These are phyloP conservation scores for Serendipita indica DNA, from an alignment of 768 basidiomycete genomes.

Conservation along the genomic window DNA sequence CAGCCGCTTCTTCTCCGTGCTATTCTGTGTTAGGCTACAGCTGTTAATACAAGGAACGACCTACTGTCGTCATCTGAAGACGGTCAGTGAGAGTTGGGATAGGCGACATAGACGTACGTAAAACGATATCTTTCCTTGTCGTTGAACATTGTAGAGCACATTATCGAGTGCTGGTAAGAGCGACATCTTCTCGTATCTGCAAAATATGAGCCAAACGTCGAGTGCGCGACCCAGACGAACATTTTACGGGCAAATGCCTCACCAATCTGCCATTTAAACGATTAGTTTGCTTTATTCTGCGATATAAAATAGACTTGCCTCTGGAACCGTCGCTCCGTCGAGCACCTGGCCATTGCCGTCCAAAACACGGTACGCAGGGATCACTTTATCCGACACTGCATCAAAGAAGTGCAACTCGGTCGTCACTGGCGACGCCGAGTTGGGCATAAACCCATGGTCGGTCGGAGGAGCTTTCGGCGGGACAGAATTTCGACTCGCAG, in stretches of 20 bases:
- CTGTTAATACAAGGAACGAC: slow-evolving; percentile 20
- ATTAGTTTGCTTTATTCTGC: neutral
- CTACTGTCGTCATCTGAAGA: slow-evolving; percentile 63
- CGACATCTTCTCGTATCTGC: slow-evolving; percentile 63
- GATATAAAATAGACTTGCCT: slow-evolving; percentile 31
- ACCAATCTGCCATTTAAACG: slow-evolving; percentile 38
- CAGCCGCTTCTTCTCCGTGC: slow-evolving; percentile 84
- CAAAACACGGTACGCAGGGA: slow-evolving; percentile 76
- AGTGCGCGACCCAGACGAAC: slow-evolving; percentile 21
- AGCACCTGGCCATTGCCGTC: slow-evolving; percentile 65
- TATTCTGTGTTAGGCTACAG: slow-evolving; percentile 21
- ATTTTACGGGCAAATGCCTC: slow-evolving; percentile 49
- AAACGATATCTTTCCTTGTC: slow-evolving; percentile 86
- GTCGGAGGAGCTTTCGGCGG: neutral
- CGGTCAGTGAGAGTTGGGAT: neutral
- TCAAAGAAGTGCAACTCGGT: slow-evolving; percentile 67
- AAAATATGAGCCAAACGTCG: neutral
- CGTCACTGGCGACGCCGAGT: slow-evolving; percentile 45
- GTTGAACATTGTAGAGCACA: slow-evolving; percentile 78
- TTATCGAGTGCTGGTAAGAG: slow-evolving; percentile 74
- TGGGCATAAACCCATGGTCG: slow-evolving; percentile 26
- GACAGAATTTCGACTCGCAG: too few relatives aligned
- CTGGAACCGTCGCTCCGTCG: slow-evolving; percentile 58
- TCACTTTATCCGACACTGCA: slow-evolving; percentile 48
- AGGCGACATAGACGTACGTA: slow-evolving; percentile 39